Evolutionary conservation across 768 basidiomycete genomes (phyloP), one percentile per base, ranked within the genome.

Genomic region (Tylopilus vinaceipallidus): DNA sequence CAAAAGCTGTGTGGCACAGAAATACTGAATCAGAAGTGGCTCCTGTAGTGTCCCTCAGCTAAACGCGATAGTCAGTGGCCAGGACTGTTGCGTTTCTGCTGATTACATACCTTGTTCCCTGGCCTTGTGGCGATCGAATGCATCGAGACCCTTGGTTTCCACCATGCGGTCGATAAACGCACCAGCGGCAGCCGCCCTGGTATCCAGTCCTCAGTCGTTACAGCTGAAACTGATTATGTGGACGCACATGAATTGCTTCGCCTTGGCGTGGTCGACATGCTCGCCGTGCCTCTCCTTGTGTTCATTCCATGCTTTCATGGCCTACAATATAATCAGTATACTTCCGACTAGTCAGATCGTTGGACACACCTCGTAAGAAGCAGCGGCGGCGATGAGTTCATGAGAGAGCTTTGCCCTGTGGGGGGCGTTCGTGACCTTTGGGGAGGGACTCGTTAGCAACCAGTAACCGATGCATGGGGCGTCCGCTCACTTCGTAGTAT

Each of bases 351-450:
- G n/a, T n/a, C n/a, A n/a, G n/a, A n/a, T n/a, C n/a, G n/a, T n/a
- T n/a, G n/a, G n/a, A 42, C 66, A 12, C 30, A 80, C 83, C 75
- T 81, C 83, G 66, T 75, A 88, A 24, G 82, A 66, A 6, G 84
- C 85, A 38, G 86, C 86, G 35, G 69, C 84, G 40, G 82, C 81
- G 53, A 88, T 75, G 36, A 87, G 63, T 67, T 88, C 81, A 63
- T 88, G 86, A 9, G 82, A 78, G 45, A 85, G 66, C 48, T 67
- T 48, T 2, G 84, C 79, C 69, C 83, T 69, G 72, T 85, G 84
- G 10, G 73, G 75, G 13, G 73, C 73, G 42, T 74, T 75, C 16
- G 47, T 30, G 39, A 77, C 75, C 81, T 84, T 52, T 29, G 17
- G 44, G 32, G 22, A 1, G 27, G 37, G 24, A 47, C 23, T 17